These are phyloP conservation scores for Cordyceps tenuipes DNA, from an alignment of 2,329 filamentous ascomycete species.

Conservation along the genomic window DNA sequence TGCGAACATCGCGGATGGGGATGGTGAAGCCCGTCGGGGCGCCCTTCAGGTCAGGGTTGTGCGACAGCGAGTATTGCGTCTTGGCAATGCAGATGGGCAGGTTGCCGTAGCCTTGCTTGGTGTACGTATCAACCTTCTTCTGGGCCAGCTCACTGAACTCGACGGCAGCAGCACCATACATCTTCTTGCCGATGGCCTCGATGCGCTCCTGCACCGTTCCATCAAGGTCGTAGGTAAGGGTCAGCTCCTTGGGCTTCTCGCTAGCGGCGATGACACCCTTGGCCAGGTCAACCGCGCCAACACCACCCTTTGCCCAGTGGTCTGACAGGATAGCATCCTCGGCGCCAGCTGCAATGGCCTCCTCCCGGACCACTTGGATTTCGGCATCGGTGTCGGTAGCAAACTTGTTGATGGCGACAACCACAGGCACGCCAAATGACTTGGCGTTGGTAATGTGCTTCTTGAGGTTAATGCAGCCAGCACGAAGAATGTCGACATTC, in stretches of 20 bases:
- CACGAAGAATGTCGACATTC: conserved; percentile 83
- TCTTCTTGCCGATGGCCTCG: conserved; percentile 78
- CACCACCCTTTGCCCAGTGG: conserved; percentile 94
- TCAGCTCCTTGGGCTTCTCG: conserved; percentile 78
- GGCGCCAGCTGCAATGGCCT: conserved; percentile 83
- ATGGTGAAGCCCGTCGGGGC: conserved; percentile 91
- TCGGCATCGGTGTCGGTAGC: conserved; percentile 90
- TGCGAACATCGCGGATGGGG: conserved; percentile 84
- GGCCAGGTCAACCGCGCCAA: conserved; percentile 81
- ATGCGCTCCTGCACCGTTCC: conserved; percentile 81
- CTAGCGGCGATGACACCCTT: conserved; percentile 77
- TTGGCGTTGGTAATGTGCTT: conserved; percentile 93
- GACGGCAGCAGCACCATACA: conserved; percentile 87
- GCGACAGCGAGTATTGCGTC: conserved; percentile 94
- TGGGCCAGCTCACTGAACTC: conserved; percentile 92
- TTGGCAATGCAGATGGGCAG: conserved; percentile 95
- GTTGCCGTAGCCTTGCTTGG: conserved; percentile 82
- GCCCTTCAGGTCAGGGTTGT: conserved; percentile 89
- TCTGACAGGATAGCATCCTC: conserved; percentile 90
- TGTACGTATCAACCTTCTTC: conserved; percentile 94
- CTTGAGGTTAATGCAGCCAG: conserved; percentile 85
- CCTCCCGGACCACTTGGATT: conserved; percentile 79
- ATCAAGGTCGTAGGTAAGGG: conserved; percentile 74
- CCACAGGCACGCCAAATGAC: conserved; percentile 82
- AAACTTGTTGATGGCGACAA: conserved; percentile 97